Evolutionary conservation across 2,329 filamentous ascomycete genomes (phyloP).

Genomic region (Fusarium proliferatum): DNA sequence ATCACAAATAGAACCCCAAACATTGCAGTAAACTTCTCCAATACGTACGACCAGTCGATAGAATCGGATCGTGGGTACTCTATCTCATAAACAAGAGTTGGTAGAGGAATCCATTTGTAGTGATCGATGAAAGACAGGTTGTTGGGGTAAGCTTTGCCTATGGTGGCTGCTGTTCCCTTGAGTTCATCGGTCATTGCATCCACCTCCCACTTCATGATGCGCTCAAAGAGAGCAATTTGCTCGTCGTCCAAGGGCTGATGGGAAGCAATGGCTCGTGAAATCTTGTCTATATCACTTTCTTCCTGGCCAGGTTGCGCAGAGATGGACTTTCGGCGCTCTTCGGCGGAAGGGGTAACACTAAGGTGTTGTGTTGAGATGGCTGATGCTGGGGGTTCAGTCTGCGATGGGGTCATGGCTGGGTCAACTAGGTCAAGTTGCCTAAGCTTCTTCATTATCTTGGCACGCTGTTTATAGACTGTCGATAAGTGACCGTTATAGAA

Average conservation of each 20-base stretch:
- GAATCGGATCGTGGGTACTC: constrained; percentile 76
- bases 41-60: constrained; percentile 80
- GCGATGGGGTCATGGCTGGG: constrained; percentile 57
- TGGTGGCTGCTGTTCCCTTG: constrained; percentile 67
- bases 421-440: constrained; percentile 67
- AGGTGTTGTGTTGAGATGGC: constrained; percentile 60
- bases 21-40: constrained; percentile 76
- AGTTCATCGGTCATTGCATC: constrained; percentile 73
- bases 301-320: constrained; percentile 51
- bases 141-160: constrained; percentile 68
- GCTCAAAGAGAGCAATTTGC: constrained; percentile 72
- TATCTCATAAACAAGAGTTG: constrained; percentile 82
- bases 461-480: constrained; percentile 64
- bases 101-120: constrained; percentile 78
- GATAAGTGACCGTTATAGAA: constrained; percentile 83
- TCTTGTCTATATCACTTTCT: constrained; percentile 65
- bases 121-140: constrained; percentile 75
- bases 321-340: constrained; percentile 57
- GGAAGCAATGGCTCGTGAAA: constrained; percentile 71
- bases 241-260: constrained; percentile 68
- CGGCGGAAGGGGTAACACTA: constrained; percentile 53
- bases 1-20: constrained; percentile 81
- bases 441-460: constrained; percentile 59
- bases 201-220: constrained; percentile 75
- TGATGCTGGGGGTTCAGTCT: constrained; percentile 54